Percentiles rank a stretch among this genome's conserved stretches.
phyloP scores from a whole-genome alignment of 2,329 filamentous ascomycete species.

The Coccinonectria pachysandricola region DNA sequence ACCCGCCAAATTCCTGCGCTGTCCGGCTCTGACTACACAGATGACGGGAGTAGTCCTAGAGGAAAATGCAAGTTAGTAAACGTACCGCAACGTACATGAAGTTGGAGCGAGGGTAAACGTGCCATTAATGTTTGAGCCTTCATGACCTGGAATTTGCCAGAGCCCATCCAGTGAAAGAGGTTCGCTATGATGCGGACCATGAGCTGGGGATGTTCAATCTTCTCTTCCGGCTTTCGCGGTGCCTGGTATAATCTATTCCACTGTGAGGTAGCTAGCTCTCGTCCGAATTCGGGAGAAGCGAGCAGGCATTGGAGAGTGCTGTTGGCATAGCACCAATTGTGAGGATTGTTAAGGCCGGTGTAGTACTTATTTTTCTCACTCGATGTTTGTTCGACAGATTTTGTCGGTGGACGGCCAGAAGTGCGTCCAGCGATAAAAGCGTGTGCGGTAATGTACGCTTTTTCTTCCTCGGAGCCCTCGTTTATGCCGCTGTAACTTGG shows the following conservation, averaged over 20 bases:
- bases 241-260: slow-evolving; percentile 57
- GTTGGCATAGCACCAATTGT: slow-evolving; percentile 85
- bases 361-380: slow-evolving; percentile 25
- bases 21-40: slow-evolving; percentile 22
- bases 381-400: slow-evolving; percentile 34
- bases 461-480: slow-evolving; percentile 26
- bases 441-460: slow-evolving; percentile 29
- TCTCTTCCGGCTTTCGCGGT: slow-evolving; percentile 51
- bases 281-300: slow-evolving; percentile 58
- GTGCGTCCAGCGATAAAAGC: slow-evolving; percentile 28
- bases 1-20: slow-evolving; percentile 52
- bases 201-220: slow-evolving; percentile 43
- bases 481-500: slow-evolving; percentile 71
- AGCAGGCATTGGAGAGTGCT: slow-evolving; percentile 77
- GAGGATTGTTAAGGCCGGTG: slow-evolving; percentile 69
- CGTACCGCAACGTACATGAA: too few species aligned
- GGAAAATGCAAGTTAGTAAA: slow-evolving; percentile 10
- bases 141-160: slow-evolving; percentile 39
- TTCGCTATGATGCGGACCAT: slow-evolving; percentile 51
- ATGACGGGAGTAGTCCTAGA: slow-evolving; percentile 43
- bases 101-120: too few species aligned
- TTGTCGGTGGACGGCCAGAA: slow-evolving; percentile 26
- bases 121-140: slow-evolving; percentile 49
- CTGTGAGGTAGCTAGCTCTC: slow-evolving; percentile 48
- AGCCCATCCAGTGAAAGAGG: slow-evolving; percentile 46